Evolutionary conservation across 2,329 filamentous ascomycete genomes (phyloP).

Genomic region (Sclerotinia spermophila): DNA sequence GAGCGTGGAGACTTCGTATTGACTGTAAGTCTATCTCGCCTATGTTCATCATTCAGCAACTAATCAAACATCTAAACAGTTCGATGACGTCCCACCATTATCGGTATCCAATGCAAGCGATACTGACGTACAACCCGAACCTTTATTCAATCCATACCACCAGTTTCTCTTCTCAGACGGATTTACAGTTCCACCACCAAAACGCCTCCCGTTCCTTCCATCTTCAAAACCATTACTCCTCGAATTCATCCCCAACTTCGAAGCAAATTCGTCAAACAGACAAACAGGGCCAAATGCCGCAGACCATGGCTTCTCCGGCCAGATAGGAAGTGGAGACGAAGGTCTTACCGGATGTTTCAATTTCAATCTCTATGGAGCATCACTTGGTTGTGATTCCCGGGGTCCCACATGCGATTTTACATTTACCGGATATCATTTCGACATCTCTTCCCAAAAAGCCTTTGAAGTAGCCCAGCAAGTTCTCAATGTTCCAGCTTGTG

Average conservation of each 20-base stretch:
- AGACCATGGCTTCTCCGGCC: constrained; percentile 33
- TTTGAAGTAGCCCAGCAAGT: constrained; percentile 30
- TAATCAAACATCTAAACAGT: constrained; percentile 21
- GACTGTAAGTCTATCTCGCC: constrained; percentile 25
- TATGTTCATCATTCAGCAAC: background rate
- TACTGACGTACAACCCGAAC: constrained; percentile 25
- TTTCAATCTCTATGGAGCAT: constrained; percentile 38
- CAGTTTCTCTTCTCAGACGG: constrained; percentile 40
- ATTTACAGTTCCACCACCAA: constrained; percentile 37
- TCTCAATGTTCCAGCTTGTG: constrained; percentile 36
- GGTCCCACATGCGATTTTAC: constrained; percentile 39
- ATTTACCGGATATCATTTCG: constrained; percentile 38
- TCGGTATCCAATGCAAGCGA: constrained; percentile 24
- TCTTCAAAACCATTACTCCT: constrained; percentile 34
- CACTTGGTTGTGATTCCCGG: constrained; percentile 41
- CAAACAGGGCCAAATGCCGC: constrained; percentile 27
- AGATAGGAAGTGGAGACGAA: constrained; percentile 32
- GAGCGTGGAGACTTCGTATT: constrained; percentile 33
- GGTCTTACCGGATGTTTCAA: constrained; percentile 37
- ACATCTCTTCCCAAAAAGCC: constrained; percentile 25
- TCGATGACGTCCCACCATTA: constrained; percentile 35
- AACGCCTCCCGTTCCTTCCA: constrained; percentile 32
- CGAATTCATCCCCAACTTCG: constrained; percentile 36
- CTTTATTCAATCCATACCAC: constrained; percentile 37
- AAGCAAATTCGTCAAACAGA: constrained; percentile 22